phyloP scores from a whole-genome alignment of 305 asterid genomes.

The Andrographis paniculata region DNA sequence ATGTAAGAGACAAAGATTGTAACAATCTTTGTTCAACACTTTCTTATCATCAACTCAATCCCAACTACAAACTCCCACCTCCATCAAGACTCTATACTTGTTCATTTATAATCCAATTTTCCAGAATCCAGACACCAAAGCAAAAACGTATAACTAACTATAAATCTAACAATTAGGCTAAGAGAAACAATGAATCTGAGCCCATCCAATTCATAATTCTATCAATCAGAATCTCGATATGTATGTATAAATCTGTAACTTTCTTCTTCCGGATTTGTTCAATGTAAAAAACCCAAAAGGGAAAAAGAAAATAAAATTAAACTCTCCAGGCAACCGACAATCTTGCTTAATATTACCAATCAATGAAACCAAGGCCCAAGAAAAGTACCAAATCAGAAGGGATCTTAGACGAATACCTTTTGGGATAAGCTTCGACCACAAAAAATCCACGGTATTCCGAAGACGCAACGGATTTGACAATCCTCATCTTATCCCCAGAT shows the following conservation, averaged over 20 bases:
- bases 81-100: constrained; percentile 17
- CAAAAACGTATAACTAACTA: background rate
- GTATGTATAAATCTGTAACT: no score
- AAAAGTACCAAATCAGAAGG: constrained; percentile 21
- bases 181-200: no score
- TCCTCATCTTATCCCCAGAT: constrained; percentile 2
- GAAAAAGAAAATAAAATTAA: background rate
- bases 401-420: constrained; percentile 23
- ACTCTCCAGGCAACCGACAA: background rate
- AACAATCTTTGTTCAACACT: constrained; percentile 15
- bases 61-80: no score
- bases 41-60: no score
- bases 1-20: constrained; percentile 9
- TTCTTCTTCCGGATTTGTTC: no score
- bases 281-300: background rate
- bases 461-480: constrained; percentile 9
- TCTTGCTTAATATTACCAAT: constrained; percentile 14
- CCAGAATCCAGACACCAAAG: constrained; percentile 1
- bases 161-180: no score
- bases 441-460: constrained; percentile 14
- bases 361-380: constrained; percentile 13
- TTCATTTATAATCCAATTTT: background rate
- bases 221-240: no score
- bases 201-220: no score
- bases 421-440: constrained; percentile 22